These are phyloP conservation scores for Coccomyxa sp. DNA, from an alignment of 139 green algal genomes.

Conservation along the genomic window DNA sequence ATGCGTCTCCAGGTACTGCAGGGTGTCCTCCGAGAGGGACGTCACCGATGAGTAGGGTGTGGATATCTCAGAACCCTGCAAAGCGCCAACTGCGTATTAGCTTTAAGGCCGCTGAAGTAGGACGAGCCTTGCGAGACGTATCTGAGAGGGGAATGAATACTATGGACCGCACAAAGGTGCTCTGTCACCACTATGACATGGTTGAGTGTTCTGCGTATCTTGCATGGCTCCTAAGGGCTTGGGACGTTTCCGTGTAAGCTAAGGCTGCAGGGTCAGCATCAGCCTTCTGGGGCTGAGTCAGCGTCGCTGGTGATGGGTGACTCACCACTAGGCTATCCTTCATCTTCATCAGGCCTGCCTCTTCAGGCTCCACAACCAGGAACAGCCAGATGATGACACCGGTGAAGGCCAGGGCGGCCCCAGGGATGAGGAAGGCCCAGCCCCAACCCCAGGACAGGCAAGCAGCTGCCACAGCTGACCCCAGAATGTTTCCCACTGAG, in stretches of 20 bases:
- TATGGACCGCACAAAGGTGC: no score
- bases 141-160: no score
- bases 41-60: neutral
- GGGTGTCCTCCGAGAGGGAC: constrained; percentile 7
- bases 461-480: constrained; percentile 71
- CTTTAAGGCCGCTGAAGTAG: no score
- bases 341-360: constrained; percentile 49
- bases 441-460: constrained; percentile 82
- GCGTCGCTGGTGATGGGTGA: no score
- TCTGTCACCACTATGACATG: no score
- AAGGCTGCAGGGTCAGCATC: no score
- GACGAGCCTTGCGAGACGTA: no score
- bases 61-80: constrained; percentile 17
- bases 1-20: constrained; percentile 28
- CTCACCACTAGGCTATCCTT: neutral
- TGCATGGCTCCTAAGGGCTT: no score
- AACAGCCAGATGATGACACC: constrained; percentile 62
- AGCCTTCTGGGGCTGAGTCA: no score
- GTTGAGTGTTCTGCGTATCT: no score
- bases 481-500: constrained; percentile 62
- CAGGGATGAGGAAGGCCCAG: constrained; percentile 85
- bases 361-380: constrained; percentile 77
- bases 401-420: constrained; percentile 28
- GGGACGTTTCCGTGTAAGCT: no score
- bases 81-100: neutral